phyloP scores from a whole-genome alignment of 371 early-diverging fungal genomes.

The Apophysomyces variabilis region DNA sequence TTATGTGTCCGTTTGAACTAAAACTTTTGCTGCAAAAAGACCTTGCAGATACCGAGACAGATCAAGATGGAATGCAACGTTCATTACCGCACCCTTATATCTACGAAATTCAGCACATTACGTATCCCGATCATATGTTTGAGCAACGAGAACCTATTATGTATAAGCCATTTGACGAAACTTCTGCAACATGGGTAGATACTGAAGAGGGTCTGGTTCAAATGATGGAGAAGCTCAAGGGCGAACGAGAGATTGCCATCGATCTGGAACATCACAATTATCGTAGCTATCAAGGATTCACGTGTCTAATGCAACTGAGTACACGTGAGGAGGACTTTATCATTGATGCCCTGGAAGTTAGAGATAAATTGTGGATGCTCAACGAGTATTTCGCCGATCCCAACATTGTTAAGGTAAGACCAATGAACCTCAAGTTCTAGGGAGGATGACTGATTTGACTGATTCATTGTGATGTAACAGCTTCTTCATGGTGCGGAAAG shows the following conservation, averaged over 20 bases:
- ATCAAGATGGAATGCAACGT: conserved; percentile 11
- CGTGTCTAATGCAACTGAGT: conserved; percentile 93
- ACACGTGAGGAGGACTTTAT: conserved; percentile 90
- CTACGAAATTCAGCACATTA: conserved; percentile 82
- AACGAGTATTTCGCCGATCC: conserved; percentile 91
- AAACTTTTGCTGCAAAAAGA: neutral
- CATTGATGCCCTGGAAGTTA: conserved; percentile 88
- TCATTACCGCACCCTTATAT: conserved; percentile 88
- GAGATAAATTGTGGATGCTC: conserved; percentile 73
- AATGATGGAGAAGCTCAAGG: conserved; percentile 67
- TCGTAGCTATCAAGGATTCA: conserved; percentile 93
- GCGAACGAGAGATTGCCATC: conserved; percentile 80
- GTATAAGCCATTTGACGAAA: conserved; percentile 64
- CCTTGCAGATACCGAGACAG: neutral
- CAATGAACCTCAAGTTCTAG: neutral
- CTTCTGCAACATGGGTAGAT: conserved; percentile 72
- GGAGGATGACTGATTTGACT: neutral
- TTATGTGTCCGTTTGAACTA: too few species aligned
- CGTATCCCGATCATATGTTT: conserved; percentile 79
- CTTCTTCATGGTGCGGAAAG: conserved; percentile 94
- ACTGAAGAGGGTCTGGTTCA: conserved; percentile 66
- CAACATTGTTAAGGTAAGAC: conserved; percentile 78
- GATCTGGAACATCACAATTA: conserved; percentile 97
- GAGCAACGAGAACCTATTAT: conserved; percentile 58
- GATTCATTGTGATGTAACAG: conserved; percentile 19